Evolutionary conservation across 225 moss, liverwort and hornwort species (phyloP), one percentile per base, ranked within the genome.

Genomic region (Lunularia cruciata): DNA sequence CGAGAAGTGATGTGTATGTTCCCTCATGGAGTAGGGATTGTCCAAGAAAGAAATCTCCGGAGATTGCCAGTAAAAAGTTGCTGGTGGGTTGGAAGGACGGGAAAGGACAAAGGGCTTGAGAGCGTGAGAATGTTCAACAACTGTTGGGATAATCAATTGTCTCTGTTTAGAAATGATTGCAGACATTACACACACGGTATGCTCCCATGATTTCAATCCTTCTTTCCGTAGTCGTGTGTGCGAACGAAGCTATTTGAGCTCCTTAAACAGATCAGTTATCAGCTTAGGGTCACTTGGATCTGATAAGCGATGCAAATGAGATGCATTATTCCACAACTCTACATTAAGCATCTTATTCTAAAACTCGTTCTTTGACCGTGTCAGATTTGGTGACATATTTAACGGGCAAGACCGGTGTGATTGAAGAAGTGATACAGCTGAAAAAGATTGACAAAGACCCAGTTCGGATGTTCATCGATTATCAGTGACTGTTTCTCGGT

Each of bases 31-130:
- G 2, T 25, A 71, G 71, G 71, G 26, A 22, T 77, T 42, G 49
- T 77, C 33, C 81, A 70, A 46, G 76, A 76, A 69, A 73, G 57
- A 59, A 64, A 55, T 19, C 67, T 81, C 35, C 58, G 48, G 38
- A 69, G 59, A 45, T 65, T 57, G 42, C 81, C 81, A 0, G 15
- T 34, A 19, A 69, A 46, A 59, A 72, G 10, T 32, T 81, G 76
- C 65, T 81, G 81, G 81, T 66, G 57, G 73, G 59, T 81, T 65
- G 76, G 81, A 16, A 76, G 70, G 68, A 73, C 76, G 9, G 4
- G 23, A 45, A 13, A 6, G 3, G 57, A 57, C 30, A 77, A 60
- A n/a, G 76, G 73, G 14, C 27, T 73, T 0, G 39, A 70, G 31
- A 73, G 69, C 48, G 81, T 70, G 51, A 65, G 45, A 3, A 15